Conservation (phyloP, 2,329 filamentous ascomycete genomes). For the Diaporthe citrichinensis region DNA sequence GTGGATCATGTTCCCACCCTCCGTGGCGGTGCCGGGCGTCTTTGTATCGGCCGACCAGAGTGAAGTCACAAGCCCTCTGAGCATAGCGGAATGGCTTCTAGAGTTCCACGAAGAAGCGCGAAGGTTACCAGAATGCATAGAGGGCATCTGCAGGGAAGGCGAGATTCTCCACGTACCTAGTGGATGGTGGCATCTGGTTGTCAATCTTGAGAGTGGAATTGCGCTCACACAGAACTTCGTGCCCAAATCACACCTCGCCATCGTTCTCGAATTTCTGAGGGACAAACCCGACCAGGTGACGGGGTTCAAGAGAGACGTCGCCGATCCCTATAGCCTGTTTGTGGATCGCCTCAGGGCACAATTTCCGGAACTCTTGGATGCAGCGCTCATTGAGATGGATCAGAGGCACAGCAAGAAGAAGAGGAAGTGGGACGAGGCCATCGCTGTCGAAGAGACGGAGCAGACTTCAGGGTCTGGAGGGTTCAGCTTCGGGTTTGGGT, state of each 20-base stretch:
- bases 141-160: conserved; percentile 86
- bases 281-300: conserved; percentile 90
- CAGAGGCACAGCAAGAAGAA: conserved; percentile 76
- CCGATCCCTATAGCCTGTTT: conserved; percentile 83
- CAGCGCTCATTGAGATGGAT: conserved; percentile 75
- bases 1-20: conserved; percentile 97
- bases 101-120: conserved; percentile 90
- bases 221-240: conserved; percentile 98
- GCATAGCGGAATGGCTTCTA: conserved; percentile 96
- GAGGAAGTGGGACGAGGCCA: conserved; percentile 88
- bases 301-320: conserved; percentile 81
- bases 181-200: conserved; percentile 97
- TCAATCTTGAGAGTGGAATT: conserved; percentile 87
- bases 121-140: conserved; percentile 80
- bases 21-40: conserved; percentile 85
- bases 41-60: conserved; percentile 91
- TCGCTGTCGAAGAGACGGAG: conserved; percentile 65
- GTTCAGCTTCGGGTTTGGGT: conserved; percentile 72
- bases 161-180: conserved; percentile 94
- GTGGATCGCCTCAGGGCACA: conserved; percentile 73
- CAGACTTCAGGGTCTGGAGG: conserved; percentile 45
- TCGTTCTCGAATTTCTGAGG: conserved; percentile 84
- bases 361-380: conserved; percentile 77
- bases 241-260: conserved; percentile 78
- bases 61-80: conserved; percentile 93